Conservation (phyloP, 345 rosid species). For the Arabidopsis thaliana region TAIR10.1 NC_003076.8:1286001-1286500, state of each 20-base stretch:
- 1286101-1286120: constrained; percentile 59
- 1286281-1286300: too few species aligned
- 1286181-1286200: constrained; percentile 12
- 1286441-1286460: neutral
- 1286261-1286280: neutral
- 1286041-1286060: constrained; percentile 64
- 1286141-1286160: constrained; percentile 86
- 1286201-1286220: neutral
- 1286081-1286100: constrained; percentile 77
- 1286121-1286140: constrained; percentile 70
- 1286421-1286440: neutral
- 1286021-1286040: constrained; percentile 90
- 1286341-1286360: neutral
- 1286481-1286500: too few species aligned
- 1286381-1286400: too few species aligned
- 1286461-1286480: too few species aligned
- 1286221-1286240: neutral
- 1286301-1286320: neutral
- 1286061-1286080: constrained; percentile 72
- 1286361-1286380: too few species aligned
- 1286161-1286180: constrained; percentile 40
- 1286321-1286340: constrained; percentile 10
- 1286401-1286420: neutral
- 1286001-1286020: constrained; percentile 82
- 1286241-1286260: constrained; percentile 1